Conservation (phyloP, 192 early-diverging fungal genomes). For the Coemansia sp. region DNA sequence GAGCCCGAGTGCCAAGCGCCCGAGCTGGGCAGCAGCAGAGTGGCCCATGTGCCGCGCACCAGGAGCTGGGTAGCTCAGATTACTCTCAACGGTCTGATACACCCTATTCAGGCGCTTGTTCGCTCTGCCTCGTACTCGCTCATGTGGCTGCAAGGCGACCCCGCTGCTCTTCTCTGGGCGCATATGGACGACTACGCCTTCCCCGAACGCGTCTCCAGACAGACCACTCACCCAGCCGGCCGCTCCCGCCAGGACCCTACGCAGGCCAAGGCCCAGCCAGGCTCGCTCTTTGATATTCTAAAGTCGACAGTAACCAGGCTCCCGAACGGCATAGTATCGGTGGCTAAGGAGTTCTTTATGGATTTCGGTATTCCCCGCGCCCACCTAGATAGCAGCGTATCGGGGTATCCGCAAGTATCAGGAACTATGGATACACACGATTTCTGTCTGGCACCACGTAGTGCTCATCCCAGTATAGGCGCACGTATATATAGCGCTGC, state of each 20-base stretch:
- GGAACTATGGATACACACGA: neutral
- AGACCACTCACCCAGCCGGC: slow-evolving; percentile 27
- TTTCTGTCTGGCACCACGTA: slow-evolving; percentile 17
- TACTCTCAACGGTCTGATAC: slow-evolving; percentile 10
- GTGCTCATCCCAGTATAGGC: neutral
- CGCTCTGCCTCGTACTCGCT: slow-evolving; percentile 25
- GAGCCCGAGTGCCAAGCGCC: neutral
- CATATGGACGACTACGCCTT: slow-evolving; percentile 54
- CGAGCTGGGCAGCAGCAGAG: neutral
- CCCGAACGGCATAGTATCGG: slow-evolving; percentile 13
- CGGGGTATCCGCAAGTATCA: slow-evolving; percentile 24
- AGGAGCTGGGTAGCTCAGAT: neutral
- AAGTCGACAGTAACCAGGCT: slow-evolving; percentile 1
- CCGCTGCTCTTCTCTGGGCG: slow-evolving; percentile 37
- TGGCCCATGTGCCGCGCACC: slow-evolving; percentile 1
- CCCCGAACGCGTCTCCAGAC: slow-evolving; percentile 35
- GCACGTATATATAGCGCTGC: slow-evolving; percentile 5
- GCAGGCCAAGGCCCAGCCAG: slow-evolving; percentile 38
- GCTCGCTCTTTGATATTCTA: slow-evolving; percentile 40
- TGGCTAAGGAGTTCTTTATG: slow-evolving; percentile 32
- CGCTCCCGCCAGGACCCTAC: slow-evolving; percentile 20
- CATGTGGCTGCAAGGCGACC: slow-evolving; percentile 36
- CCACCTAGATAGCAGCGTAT: slow-evolving; percentile 33
- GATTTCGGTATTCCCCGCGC: slow-evolving; percentile 36
- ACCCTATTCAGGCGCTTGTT: slow-evolving; percentile 24